Base-by-base conservation (phyloP, 2,329 filamentous ascomycete genomes). In the Amphichorda felina region DNA sequence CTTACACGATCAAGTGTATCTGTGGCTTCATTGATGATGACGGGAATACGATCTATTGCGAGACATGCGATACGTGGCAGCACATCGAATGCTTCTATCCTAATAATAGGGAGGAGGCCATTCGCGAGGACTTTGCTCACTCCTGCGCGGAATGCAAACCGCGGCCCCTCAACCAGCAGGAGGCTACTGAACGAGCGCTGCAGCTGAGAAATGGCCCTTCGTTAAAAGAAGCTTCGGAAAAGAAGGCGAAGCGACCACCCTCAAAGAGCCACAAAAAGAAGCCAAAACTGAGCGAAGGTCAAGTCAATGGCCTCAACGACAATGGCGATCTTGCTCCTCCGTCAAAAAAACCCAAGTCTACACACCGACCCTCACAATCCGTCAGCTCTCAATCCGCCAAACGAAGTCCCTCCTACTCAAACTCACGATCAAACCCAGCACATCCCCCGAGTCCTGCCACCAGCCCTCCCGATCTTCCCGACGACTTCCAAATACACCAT, bases 1-100 rank as follows among this genome's bases (percentile, higher is more conserved):
- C 82, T 14, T 94, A 93, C 59, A 93, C 85, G 40, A 95, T 96
- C 66, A 94, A 93, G 69, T 98, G 91, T 72, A 94, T 96, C 49
- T 98, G 91, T 64, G 79, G 79, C 56, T 95, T 82, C 60, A 67
- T 77, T 56, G 87, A 94, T 65, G 91, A 98, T 68, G 91, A 98
- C 67, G 91, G 91, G 60, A 89, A 85, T 60, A 98, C 91, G 40
- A 93, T 98, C 42, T 86, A 88, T 60, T 98, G 91, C 69, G 91
- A 96, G 56, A 75, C 71, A 40, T 98, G 91, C 68, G 84, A 94
- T 55, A 91, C 87, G 34, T 98, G 91, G 91, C 91, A 98, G 61
- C 91, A 98, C 60, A 94, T 94, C 50, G 80, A 87, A 55, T 98
- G 91, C 62, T 96, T 94, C 62, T 96, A 96, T 56, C 75, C 75